These are phyloP conservation scores for Danielozyma ontarioensis DNA, from an alignment of 805 yeast species.

Conservation along the genomic window DNA sequence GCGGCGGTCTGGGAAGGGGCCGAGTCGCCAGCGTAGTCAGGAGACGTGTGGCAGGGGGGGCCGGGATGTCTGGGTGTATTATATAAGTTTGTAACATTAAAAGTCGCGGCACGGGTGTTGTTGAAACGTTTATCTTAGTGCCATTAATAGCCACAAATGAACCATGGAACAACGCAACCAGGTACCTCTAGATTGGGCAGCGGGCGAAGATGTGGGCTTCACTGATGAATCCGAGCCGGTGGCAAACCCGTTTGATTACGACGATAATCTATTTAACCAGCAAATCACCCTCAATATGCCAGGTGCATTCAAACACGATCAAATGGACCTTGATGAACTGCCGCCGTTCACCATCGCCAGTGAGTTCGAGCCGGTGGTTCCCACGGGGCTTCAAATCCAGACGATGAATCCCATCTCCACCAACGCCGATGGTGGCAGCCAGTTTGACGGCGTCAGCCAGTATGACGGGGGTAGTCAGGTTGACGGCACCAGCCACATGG, in stretches of 20 bases:
- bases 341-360: constrained; percentile 34
- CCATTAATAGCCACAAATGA: no score
- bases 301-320: constrained; percentile 20
- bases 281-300: constrained; percentile 15
- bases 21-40: no score
- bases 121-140: no score
- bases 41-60: no score
- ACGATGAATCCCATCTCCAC: constrained; percentile 5
- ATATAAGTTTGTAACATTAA: no score
- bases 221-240: no score
- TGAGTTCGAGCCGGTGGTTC: constrained; percentile 14
- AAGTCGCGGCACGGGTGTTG: no score
- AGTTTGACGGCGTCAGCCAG: not conserved
- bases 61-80: no score
- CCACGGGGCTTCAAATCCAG: constrained; percentile 3
- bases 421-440: constrained; percentile 2
- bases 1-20: no score
- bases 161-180: not conserved
- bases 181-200: not conserved
- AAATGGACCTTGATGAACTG: constrained; percentile 33
- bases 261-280: not conserved
- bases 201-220: no score
- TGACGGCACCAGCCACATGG: constrained; percentile 1
- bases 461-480: constrained; percentile 8
- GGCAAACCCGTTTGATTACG: no score